These are phyloP conservation scores for Coemansia sp. DNA, from an alignment of 192 early-diverging fungal species.

Conservation along the genomic window DNA sequence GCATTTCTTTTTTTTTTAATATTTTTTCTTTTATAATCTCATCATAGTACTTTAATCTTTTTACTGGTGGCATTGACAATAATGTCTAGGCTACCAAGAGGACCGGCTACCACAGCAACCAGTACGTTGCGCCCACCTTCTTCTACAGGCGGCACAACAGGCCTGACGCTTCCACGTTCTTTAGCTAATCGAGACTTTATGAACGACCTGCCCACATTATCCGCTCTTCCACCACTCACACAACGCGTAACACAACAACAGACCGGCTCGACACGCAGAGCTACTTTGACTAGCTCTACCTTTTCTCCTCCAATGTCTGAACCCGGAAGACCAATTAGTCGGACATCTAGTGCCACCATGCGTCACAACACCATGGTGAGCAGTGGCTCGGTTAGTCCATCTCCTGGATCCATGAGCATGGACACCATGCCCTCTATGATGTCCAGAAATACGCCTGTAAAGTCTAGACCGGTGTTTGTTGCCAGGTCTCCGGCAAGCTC, in stretches of 20 bases:
- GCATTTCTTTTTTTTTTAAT: too few relatives aligned
- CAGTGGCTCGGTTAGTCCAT: conserved; percentile 23
- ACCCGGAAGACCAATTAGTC: conserved; percentile 9
- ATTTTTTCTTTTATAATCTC: too few relatives aligned
- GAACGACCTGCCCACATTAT: conserved; percentile 18
- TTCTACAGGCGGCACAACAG: too few relatives aligned
- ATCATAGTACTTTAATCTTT: too few relatives aligned
- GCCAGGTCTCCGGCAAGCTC: too few relatives aligned
- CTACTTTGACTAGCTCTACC: conserved; percentile 29
- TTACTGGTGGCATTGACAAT: too few relatives aligned
- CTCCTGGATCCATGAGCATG: conserved; percentile 2
- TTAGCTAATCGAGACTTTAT: conserved; percentile 17
- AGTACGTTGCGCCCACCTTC: conserved; percentile 31
- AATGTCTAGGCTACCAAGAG: conserved; percentile 46
- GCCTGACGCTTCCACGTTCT: conserved; percentile 29
- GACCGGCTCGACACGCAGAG: conserved; percentile 20
- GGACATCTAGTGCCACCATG: conserved; percentile 35
- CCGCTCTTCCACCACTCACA: conserved; percentile 27
- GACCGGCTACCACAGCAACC: conserved; percentile 12
- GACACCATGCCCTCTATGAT: conserved; percentile 5
- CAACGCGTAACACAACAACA: conserved; percentile 32
- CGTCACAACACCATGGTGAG: conserved; percentile 10
- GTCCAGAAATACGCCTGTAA: too few relatives aligned
- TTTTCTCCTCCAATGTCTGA: too few relatives aligned
- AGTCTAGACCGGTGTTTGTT: too few relatives aligned